Evolutionary conservation across 2,329 filamentous ascomycete species (phyloP).

Genomic region (Pestalotiopsis sp.): DNA sequence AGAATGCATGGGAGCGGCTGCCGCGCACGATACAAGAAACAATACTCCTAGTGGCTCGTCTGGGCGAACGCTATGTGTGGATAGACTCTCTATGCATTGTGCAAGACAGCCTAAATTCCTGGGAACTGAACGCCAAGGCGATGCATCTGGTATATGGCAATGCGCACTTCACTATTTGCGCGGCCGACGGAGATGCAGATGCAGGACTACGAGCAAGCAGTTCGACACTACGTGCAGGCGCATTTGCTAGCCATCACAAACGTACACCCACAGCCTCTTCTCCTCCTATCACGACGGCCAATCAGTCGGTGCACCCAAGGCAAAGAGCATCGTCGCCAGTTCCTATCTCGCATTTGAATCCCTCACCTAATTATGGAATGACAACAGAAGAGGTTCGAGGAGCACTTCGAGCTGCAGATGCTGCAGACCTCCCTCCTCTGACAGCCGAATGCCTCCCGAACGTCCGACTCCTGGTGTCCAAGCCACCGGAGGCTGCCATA

Average conservation of each 20-base stretch:
- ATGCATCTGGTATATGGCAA: not conserved
- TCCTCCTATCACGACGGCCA: not conserved
- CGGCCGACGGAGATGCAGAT: not conserved
- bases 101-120: not conserved
- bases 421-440: not conserved
- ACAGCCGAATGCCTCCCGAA: not conserved
- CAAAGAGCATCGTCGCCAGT: no score
- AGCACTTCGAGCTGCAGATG: not conserved
- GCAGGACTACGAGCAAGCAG: not conserved
- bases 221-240: not conserved
- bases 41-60: not conserved
- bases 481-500: not conserved
- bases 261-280: not conserved
- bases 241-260: no score
- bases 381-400: not conserved
- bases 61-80: not conserved
- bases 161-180: not conserved
- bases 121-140: not conserved
- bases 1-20: not conserved
- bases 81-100: not conserved
- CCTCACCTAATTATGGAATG: no score
- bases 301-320: not conserved
- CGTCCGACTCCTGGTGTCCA: not conserved
- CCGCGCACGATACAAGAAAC: not conserved
- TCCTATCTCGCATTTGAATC: no score